phyloP scores from a whole-genome alignment of 202 grass and related monocot genomes.

The Musa balbisiana region DNA sequence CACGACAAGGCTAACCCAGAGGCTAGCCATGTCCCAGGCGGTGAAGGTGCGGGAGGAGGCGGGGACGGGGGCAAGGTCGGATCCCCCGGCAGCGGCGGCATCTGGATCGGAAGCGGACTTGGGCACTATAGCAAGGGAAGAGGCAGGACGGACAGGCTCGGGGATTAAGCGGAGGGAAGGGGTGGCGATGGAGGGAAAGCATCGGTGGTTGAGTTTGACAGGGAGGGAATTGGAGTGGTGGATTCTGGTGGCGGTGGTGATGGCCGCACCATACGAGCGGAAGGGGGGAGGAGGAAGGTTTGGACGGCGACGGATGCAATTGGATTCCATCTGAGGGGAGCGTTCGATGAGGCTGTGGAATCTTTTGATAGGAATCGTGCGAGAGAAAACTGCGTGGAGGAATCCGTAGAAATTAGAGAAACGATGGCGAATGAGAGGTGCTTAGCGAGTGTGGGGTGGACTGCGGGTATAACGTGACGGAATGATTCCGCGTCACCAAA shows the following conservation, averaged over 20 bases:
- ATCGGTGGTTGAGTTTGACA: neutral
- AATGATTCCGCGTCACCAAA: neutral
- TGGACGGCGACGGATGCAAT: neutral
- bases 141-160: constrained; percentile 17
- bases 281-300: neutral
- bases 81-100: neutral
- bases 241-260: neutral
- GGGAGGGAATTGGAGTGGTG: constrained; percentile 1
- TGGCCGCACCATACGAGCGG: neutral
- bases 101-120: constrained; percentile 10
- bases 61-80: constrained; percentile 48
- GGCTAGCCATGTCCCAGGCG: constrained; percentile 61
- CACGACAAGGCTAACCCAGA: constrained; percentile 76
- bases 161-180: constrained; percentile 19
- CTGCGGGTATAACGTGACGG: neutral
- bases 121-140: neutral
- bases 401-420: neutral
- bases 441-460: too few species aligned
- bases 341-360: neutral
- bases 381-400: neutral
- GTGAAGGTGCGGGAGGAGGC: constrained; percentile 53
- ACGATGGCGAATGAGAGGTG: neutral
- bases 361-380: neutral
- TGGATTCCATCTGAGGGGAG: neutral
- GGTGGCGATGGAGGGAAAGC: constrained; percentile 13